Base-by-base conservation (phyloP, 768 basidiomycete genomes). In the Porphyrellus cyaneotinctus region DNA sequence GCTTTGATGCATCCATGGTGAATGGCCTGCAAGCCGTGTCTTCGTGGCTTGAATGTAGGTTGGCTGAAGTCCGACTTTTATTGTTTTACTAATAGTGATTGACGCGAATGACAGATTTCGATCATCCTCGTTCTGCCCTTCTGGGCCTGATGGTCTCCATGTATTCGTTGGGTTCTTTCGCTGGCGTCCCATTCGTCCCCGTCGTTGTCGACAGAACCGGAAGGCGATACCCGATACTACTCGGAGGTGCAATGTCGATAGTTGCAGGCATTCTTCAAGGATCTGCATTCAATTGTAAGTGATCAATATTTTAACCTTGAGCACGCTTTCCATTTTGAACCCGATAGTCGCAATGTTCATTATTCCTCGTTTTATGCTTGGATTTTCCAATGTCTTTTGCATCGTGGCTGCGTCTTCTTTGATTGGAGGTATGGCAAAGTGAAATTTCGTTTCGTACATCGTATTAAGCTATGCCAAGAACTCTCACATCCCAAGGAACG, bases 11-110 rank as follows among this genome's bases (percentile, higher is more conserved):
- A 0, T 80, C 81, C 6, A 83, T 84, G 81, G 72, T 84, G 61
- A 83, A 82, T 58, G 82, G 81, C 33, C 60, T 84, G 37, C 83
- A 84, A 64, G 79, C 81, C 0, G 80, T 84, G 4, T 65, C 75
- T 20, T 77, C 80, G 0, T 84, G 81, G 80, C 72, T 78, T 56
- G 68, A 66, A 5, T 83, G 83, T 83, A 42, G 56, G 75, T 45
- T 8, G 2, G 23, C n/a, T 15, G 23, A 3, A 43, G 26, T 20
- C 8, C n/a, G 13, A 42, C 23, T 24, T 13, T 6, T 8, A 22
- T 6, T 8, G 39, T 24, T 15, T 13, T 22, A 5, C 20, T 39
- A 5, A 12, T 22, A 10, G 15, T 0, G n/a, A n/a, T n/a, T n/a
- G 26, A 9, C 26, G 26, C 26, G 23, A n/a, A 45, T 2, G 36